phyloP scores from a whole-genome alignment of 75 land plant genomes.

The Gnetum montanum region DNA sequence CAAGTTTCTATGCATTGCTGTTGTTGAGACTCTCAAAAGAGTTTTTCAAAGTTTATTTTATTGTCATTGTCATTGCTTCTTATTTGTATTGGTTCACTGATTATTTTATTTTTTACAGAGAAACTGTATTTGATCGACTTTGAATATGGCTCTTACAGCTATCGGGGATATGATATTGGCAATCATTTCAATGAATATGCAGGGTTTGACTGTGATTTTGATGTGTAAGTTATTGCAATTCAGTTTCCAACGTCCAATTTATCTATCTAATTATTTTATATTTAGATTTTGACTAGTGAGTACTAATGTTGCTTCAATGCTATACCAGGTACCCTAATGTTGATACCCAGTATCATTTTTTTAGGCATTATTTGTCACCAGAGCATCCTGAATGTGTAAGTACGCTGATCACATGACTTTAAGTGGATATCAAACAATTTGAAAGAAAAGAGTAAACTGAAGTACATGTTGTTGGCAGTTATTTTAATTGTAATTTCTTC shows the following conservation, averaged over 20 bases:
- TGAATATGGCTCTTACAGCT: constrained; percentile 96
- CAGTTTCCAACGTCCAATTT: constrained; percentile 2
- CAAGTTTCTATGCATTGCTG: not conserved
- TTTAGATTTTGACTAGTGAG: not conserved
- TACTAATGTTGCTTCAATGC: not conserved
- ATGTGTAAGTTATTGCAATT: constrained; percentile 45
- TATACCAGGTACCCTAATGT: constrained; percentile 83
- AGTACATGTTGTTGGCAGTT: no score
- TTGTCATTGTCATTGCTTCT: no score
- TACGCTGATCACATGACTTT: no score
- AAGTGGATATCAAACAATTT: no score
- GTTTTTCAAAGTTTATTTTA: not conserved
- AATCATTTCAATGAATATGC: constrained; percentile 99
- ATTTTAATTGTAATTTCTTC: no score
- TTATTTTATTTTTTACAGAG: constrained; percentile 28
- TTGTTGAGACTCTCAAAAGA: not conserved
- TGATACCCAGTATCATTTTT: constrained; percentile 86
- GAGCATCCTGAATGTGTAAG: constrained; percentile 66
- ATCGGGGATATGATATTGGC: constrained; percentile 93
- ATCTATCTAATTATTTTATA: not conserved
- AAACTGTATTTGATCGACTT: constrained; percentile 88
- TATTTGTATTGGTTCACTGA: no score
- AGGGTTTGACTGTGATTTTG: constrained; percentile 90
- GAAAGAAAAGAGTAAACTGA: no score
- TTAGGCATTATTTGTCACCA: constrained; percentile 75